A percentile compares a stretch with the other conserved stretches of the same genome.
These are phyloP conservation scores for Aspergillus olivimuriae DNA, from an alignment of 495 filamentous ascomycete species.

Conservation along the genomic window DNA sequence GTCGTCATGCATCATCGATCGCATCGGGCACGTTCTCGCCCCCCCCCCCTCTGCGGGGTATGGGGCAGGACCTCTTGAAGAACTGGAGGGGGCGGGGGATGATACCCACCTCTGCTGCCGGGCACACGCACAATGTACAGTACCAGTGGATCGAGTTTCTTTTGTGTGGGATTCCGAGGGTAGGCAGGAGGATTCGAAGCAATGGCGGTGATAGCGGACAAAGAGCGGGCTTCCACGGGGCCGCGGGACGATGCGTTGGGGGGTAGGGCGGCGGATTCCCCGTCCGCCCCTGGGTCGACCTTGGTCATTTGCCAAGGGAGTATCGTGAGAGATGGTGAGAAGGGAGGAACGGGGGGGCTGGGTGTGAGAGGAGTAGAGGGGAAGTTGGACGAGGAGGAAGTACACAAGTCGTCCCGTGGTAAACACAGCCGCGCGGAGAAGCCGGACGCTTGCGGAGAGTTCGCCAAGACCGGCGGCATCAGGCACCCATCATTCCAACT, in stretches of 20 bases:
- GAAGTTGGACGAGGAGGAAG: not conserved
- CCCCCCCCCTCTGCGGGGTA: not conserved
- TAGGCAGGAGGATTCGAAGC: constrained; percentile 84
- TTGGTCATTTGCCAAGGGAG: constrained; percentile 18
- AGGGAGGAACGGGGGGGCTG: not conserved
- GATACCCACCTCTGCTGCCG: constrained; percentile 78
- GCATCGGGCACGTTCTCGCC: no score
- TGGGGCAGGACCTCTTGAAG: no score
- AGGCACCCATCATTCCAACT: not conserved
- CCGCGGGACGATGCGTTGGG: constrained; percentile 20
- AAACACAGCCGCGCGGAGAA: constrained; percentile 12
- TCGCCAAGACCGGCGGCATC: constrained; percentile 1
- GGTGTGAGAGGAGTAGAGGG: not conserved
- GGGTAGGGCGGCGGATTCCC: constrained; percentile 19
- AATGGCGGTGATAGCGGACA: constrained; percentile 70
- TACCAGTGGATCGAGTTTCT: constrained; percentile 58
- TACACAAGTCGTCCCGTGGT: constrained; percentile 1
- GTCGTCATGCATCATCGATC: no score
- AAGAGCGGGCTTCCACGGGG: constrained; percentile 71
- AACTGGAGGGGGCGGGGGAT: not conserved
- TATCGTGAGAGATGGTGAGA: not conserved
- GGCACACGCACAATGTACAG: constrained; percentile 92
- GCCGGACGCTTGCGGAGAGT: constrained; percentile 12
- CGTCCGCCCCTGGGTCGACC: constrained; percentile 17
- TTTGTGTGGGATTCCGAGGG: constrained; percentile 64